These are phyloP conservation scores for Aegilops umbellulata DNA, from an alignment of 176 grass and related monocot genomes.

Conservation along the genomic window DNA sequence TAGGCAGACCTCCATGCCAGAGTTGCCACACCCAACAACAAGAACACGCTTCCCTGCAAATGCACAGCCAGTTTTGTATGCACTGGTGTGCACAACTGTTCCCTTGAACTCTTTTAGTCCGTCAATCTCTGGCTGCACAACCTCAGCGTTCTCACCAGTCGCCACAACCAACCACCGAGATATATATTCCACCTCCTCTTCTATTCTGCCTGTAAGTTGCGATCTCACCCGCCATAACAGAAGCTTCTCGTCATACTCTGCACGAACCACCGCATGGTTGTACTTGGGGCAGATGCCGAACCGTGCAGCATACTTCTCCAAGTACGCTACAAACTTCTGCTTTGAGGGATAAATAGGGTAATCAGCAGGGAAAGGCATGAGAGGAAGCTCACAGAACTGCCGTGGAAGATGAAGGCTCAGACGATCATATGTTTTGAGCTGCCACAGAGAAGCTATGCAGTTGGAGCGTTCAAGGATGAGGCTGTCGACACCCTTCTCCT, in stretches of 20 bases:
- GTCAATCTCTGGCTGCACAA: slow-evolving; percentile 61
- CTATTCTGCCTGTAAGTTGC: slow-evolving; percentile 14
- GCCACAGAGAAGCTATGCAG: slow-evolving; percentile 92
- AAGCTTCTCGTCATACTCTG: slow-evolving; percentile 57
- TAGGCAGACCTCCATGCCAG: slow-evolving; percentile 97
- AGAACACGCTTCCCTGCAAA: slow-evolving; percentile 72
- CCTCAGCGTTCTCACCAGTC: slow-evolving; percentile 93
- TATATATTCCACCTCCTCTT: slow-evolving; percentile 45
- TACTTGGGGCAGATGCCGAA: slow-evolving; percentile 71
- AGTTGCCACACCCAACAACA: slow-evolving; percentile 89
- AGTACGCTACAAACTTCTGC: slow-evolving; percentile 79
- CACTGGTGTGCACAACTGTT: slow-evolving; percentile 69
- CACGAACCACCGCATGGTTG: slow-evolving; percentile 57
- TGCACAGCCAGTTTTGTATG: slow-evolving; percentile 61
- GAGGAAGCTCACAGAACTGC: slow-evolving; percentile 95
- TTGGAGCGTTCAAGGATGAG: slow-evolving; percentile 78
- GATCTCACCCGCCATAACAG: slow-evolving; percentile 54
- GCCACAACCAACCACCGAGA: slow-evolving; percentile 86
- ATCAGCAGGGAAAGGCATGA: slow-evolving; percentile 70
- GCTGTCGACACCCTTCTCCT: slow-evolving; percentile 66
- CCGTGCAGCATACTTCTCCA: slow-evolving; percentile 64
- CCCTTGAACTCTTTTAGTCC: slow-evolving; percentile 62
- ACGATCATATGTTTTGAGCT: slow-evolving; percentile 84
- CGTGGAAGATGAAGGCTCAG: slow-evolving; percentile 95
- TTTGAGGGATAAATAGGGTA: slow-evolving; percentile 87